Evolutionary conservation across 2,329 filamentous ascomycete species (phyloP).

Genomic region (Aspergillus sergii): DNA sequence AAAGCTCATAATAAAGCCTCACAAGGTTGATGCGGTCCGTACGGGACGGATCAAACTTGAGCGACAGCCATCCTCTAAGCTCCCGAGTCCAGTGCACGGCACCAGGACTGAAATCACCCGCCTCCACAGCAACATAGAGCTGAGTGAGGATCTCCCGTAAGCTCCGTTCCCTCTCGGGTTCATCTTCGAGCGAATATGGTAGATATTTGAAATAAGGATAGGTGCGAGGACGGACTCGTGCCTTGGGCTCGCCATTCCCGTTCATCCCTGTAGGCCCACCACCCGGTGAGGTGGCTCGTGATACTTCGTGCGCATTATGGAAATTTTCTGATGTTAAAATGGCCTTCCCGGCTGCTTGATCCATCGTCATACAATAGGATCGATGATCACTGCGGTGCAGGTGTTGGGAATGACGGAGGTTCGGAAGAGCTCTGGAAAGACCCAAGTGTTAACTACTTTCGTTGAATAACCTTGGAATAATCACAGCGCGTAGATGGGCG

Average conservation of each 20-base stretch:
- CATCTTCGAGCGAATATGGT: conserved; percentile 84
- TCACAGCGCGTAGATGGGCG: background rate
- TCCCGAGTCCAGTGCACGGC: conserved; percentile 97
- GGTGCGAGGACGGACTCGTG: conserved; percentile 76
- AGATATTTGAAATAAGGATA: conserved; percentile 91
- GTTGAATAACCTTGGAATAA: background rate
- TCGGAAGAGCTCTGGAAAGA: conserved; percentile 30
- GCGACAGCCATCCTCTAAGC: conserved; percentile 88
- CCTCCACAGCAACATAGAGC: conserved; percentile 86
- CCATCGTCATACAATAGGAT: conserved; percentile 35
- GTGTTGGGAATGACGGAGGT: conserved; percentile 22
- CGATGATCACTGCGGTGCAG: conserved; percentile 19
- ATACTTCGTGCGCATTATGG: conserved; percentile 66
- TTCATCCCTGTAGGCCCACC: conserved; percentile 52
- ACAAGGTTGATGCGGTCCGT: conserved; percentile 81
- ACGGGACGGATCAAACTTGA: conserved; percentile 95
- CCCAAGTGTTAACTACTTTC: conserved; percentile 27
- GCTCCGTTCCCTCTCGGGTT: conserved; percentile 73
- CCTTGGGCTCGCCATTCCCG: conserved; percentile 60
- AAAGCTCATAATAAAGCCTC: conserved; percentile 90
- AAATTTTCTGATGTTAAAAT: conserved; percentile 44
- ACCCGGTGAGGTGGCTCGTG: conserved; percentile 83
- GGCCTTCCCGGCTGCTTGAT: conserved; percentile 34
- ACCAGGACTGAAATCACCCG: conserved; percentile 91
- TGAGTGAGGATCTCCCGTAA: conserved; percentile 88